Evolutionary conservation across 108 stramenopile genomes (phyloP).

Genomic region (Chaetoceros tenuissimus): DNA sequence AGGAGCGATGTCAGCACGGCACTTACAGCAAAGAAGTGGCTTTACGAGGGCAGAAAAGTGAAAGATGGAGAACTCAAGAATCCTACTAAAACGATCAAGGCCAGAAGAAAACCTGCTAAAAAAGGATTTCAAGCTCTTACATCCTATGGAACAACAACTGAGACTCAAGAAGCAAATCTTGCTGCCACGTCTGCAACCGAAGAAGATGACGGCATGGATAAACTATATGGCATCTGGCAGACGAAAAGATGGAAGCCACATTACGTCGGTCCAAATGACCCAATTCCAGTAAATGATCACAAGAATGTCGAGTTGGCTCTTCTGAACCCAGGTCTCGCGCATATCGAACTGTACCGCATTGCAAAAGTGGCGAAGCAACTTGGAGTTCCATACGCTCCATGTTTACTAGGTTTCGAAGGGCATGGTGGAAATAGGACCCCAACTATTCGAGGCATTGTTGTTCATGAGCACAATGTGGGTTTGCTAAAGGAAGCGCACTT

Average conservation of each 20-base stretch:
- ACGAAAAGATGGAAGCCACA: slow-evolving; percentile 59
- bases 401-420: slow-evolving; percentile 79
- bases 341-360: slow-evolving; percentile 46
- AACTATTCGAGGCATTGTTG: slow-evolving; percentile 71
- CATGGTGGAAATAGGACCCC: slow-evolving; percentile 71
- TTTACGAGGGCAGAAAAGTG: slow-evolving; percentile 72
- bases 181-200: slow-evolving; percentile 13
- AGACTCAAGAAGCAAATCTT: slow-evolving; percentile 16
- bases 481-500: slow-evolving; percentile 63
- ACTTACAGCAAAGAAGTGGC: slow-evolving; percentile 55
- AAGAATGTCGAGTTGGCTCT: slow-evolving; percentile 73
- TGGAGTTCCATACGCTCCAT: slow-evolving; percentile 78
- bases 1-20: slow-evolving; percentile 69
- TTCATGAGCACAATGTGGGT: slow-evolving; percentile 69
- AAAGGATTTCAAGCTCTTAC: slow-evolving; percentile 52
- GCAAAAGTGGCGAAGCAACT: slow-evolving; percentile 63
- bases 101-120: slow-evolving; percentile 36
- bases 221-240: slow-evolving; percentile 77
- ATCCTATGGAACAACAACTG: slow-evolving; percentile 48
- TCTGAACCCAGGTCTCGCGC: slow-evolving; percentile 77
- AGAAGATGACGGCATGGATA: slow-evolving; percentile 36
- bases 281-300: slow-evolving; percentile 70
- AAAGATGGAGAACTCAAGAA: slow-evolving; percentile 39
- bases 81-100: slow-evolving; percentile 59
- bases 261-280: slow-evolving; percentile 52